Conservation (phyloP, 2,329 filamentous ascomycete genomes). For the Venturia asperata region DNA sequence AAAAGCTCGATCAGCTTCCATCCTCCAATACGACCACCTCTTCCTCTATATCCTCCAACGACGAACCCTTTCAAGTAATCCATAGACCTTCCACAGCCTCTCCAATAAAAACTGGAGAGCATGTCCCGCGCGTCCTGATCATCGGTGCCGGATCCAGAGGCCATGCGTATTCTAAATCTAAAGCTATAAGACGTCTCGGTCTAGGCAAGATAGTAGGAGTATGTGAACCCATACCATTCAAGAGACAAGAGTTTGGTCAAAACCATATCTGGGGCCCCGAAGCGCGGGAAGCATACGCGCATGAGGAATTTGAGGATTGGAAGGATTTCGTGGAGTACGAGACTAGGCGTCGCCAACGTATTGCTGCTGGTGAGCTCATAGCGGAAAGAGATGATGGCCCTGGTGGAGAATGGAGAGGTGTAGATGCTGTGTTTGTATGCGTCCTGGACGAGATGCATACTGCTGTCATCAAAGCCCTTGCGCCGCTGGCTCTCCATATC, state of each 20-base stretch:
- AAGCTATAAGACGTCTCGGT: slow-evolving; percentile 24
- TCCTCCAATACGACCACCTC: neutral
- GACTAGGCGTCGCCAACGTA: slow-evolving; percentile 46
- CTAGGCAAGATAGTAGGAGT: slow-evolving; percentile 65
- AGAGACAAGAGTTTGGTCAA: slow-evolving; percentile 62
- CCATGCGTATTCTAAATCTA: slow-evolving; percentile 29
- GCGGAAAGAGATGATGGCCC: slow-evolving; percentile 14
- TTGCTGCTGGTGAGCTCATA: slow-evolving; percentile 37
- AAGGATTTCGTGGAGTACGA: slow-evolving; percentile 69
- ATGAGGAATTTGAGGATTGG: slow-evolving; percentile 64
- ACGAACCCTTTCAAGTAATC: neutral
- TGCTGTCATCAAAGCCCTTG: slow-evolving; percentile 68
- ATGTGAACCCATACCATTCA: slow-evolving; percentile 72
- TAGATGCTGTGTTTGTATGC: slow-evolving; percentile 59
- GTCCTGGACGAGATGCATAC: slow-evolving; percentile 85
- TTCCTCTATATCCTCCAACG: neutral
- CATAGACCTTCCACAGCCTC: neutral
- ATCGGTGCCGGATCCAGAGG: slow-evolving; percentile 36
- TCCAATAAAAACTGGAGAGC: neutral
- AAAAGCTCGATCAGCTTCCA: slow-evolving; percentile 13
- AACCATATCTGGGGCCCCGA: slow-evolving; percentile 63
- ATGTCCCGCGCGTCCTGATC: slow-evolving; percentile 28
- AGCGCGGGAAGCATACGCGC: slow-evolving; percentile 36
- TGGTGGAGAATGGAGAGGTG: slow-evolving; percentile 25
- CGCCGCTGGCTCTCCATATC: slow-evolving; percentile 64